Conservation (phyloP, 768 basidiomycete genomes). For the Cystofilobasidium macerans region DNA sequence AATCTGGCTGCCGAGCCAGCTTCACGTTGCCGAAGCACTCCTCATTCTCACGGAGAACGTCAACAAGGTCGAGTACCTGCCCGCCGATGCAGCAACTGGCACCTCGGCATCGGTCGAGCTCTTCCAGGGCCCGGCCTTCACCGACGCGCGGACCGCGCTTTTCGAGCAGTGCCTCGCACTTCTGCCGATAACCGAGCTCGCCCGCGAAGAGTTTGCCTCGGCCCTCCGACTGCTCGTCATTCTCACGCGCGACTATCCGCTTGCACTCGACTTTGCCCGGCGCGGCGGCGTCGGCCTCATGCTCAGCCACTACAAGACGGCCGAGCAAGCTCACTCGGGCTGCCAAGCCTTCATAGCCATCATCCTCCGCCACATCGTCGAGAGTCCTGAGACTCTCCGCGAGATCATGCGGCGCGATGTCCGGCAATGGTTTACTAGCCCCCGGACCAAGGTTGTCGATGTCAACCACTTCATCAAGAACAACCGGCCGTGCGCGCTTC, state of each 20-base stretch:
- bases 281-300: slow-evolving; percentile 53
- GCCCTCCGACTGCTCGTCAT: slow-evolving; percentile 71
- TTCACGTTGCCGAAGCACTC: slow-evolving; percentile 75
- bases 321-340: slow-evolving; percentile 47
- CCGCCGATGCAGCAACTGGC: slow-evolving; percentile 39
- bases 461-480: slow-evolving; percentile 60
- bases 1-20: slow-evolving; percentile 74
- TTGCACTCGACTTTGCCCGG: slow-evolving; percentile 59
- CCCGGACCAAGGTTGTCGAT: slow-evolving; percentile 49
- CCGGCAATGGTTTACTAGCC: slow-evolving; percentile 62
- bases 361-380: slow-evolving; percentile 83
- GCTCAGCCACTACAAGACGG: slow-evolving; percentile 54
- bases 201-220: slow-evolving; percentile 71
- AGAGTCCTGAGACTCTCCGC: slow-evolving; percentile 54
- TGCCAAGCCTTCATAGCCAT: slow-evolving; percentile 74
- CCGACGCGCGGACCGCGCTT: slow-evolving; percentile 52
- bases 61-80: slow-evolving; percentile 43
- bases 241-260: slow-evolving; percentile 59
- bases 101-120: neutral
- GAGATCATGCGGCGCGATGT: slow-evolving; percentile 72
- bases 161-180: slow-evolving; percentile 68
- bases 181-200: slow-evolving; percentile 53
- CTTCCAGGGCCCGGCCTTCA: slow-evolving; percentile 50
- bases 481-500: slow-evolving; percentile 65
- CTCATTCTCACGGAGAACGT: slow-evolving; percentile 67